These are phyloP conservation scores for Epichloe scottii DNA, from an alignment of 2,329 filamentous ascomycete genomes.

Conservation along the genomic window DNA sequence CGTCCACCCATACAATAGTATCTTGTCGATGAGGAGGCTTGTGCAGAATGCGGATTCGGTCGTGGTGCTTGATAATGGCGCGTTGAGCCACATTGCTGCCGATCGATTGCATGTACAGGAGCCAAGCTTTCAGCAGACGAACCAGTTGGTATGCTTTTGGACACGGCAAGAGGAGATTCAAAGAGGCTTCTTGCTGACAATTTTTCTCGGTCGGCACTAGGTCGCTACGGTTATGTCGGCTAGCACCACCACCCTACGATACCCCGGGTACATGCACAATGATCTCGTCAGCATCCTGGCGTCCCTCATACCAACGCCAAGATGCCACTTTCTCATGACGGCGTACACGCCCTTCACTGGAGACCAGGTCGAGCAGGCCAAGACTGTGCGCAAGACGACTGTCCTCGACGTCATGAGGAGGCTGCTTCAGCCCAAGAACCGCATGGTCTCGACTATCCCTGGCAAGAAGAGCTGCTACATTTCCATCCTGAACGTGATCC, in stretches of 20 bases:
- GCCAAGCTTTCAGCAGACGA: conserved; percentile 93
- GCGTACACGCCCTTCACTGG: conserved; percentile 97
- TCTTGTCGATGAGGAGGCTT: conserved; percentile 79
- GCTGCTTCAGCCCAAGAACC: conserved; percentile 91
- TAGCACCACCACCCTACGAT: conserved; percentile 88
- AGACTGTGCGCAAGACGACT: conserved; percentile 95
- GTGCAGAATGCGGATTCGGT: conserved; percentile 97
- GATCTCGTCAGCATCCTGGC: conserved; percentile 95
- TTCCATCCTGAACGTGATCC: conserved; percentile 96
- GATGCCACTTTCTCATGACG: conserved; percentile 97
- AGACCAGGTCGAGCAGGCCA: conserved; percentile 90
- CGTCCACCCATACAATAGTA: conserved; percentile 95
- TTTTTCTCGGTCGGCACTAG: conserved; percentile 21
- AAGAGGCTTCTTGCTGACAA: neutral
- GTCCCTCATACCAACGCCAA: conserved; percentile 87
- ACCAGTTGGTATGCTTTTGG: conserved; percentile 58
- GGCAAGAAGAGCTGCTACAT: conserved; percentile 99
- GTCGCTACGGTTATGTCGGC: conserved; percentile 97
- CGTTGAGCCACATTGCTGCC: conserved; percentile 83
- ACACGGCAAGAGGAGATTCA: neutral
- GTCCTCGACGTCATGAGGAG: conserved; percentile 96
- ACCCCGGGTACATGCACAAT: conserved; percentile 99
- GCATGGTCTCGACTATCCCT: conserved; percentile 94
- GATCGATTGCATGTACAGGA: conserved; percentile 91
- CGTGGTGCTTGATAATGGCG: conserved; percentile 92